Percentiles rank a stretch among this genome's conserved stretches.
Evolutionary conservation across 1,284 basidiomycete genomes (phyloP).

Genomic region (Porogramme epimiltina): DNA sequence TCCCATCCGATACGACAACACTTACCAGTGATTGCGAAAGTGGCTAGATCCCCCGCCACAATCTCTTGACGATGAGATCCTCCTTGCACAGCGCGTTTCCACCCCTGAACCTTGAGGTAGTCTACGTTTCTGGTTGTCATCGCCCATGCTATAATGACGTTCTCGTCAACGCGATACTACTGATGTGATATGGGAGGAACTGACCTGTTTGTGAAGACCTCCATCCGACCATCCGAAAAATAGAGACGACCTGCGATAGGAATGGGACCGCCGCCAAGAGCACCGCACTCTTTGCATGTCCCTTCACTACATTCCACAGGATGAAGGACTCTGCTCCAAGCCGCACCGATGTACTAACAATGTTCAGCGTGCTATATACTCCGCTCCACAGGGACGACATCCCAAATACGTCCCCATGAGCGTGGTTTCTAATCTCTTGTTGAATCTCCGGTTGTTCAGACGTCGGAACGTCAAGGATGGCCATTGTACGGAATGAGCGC

Average conservation of each 20-base stretch:
- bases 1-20: neutral
- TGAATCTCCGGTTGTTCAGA: too few relatives aligned
- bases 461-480: too few relatives aligned
- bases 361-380: too few relatives aligned
- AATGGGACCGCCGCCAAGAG: neutral
- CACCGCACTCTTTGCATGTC: too few relatives aligned
- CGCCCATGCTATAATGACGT: conserved; percentile 22
- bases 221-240: neutral
- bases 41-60: conserved; percentile 63
- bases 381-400: too few relatives aligned
- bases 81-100: conserved; percentile 56
- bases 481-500: too few relatives aligned
- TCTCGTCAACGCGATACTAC: neutral
- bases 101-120: conserved; percentile 62
- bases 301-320: too few relatives aligned
- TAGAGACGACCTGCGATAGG: neutral
- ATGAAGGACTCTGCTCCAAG: too few relatives aligned
- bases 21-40: conserved; percentile 43
- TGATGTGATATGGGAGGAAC: conserved; percentile 18
- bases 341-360: too few relatives aligned
- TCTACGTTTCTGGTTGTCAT: conserved; percentile 66
- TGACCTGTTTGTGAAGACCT: conserved; percentile 4
- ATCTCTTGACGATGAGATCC: conserved; percentile 68
- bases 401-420: too few relatives aligned
- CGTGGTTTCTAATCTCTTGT: too few relatives aligned